Evolutionary conservation across 164 flowering plant genomes (phyloP).

Genomic region (Hamamelis virginiana): DNA sequence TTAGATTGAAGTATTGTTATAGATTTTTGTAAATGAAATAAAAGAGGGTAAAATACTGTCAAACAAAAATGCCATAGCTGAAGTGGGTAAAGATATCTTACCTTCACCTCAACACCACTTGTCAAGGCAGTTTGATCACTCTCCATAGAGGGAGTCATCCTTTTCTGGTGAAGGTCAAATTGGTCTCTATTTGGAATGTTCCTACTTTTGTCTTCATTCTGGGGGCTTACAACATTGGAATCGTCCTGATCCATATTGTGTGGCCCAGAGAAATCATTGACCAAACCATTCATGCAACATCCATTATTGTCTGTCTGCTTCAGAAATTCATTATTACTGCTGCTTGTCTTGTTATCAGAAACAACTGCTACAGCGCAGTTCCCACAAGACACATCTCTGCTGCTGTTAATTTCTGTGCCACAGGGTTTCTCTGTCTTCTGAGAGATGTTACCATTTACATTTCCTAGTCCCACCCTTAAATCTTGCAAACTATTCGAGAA

Average conservation of each 20-base stretch:
- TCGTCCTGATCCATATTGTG: constrained; percentile 9
- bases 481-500: constrained; percentile 10
- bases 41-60: no score
- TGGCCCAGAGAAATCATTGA: constrained; percentile 10
- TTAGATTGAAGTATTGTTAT: no score
- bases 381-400: neutral
- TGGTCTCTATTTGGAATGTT: neutral
- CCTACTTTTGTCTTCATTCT: constrained; percentile 8
- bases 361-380: neutral
- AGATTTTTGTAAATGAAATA: no score
- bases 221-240: neutral
- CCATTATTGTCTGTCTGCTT: constrained; percentile 10
- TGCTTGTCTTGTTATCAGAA: neutral
- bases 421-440: constrained; percentile 7
- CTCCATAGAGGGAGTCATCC: constrained; percentile 4
- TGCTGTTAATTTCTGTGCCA: constrained; percentile 1
- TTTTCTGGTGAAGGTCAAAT: constrained; percentile 2
- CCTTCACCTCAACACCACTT: constrained; percentile 15
- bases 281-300: constrained; percentile 1
- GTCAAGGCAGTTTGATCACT: constrained; percentile 14
- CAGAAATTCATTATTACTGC: constrained; percentile 6
- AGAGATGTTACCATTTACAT: constrained; percentile 11
- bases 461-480: constrained; percentile 9
- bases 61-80: neutral
- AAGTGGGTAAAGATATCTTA: neutral